These are phyloP conservation scores for Zostera marina DNA, from an alignment of 116 monocot species.

Conservation along the genomic window DNA sequence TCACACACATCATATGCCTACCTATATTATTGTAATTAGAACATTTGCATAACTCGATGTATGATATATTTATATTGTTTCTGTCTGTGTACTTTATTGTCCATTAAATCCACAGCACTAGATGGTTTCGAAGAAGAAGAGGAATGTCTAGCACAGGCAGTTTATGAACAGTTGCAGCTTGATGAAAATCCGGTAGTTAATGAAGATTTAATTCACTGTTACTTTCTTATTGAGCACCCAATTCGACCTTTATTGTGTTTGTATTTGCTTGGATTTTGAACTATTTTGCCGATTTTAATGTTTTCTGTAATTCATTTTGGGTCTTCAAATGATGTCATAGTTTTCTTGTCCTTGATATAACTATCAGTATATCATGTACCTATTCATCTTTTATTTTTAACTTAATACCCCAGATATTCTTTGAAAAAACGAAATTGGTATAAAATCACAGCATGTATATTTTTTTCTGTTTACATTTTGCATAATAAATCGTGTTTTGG, in stretches of 20 bases:
- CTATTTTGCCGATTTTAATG: no score
- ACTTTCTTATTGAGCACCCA: neutral
- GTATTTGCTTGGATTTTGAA: no score
- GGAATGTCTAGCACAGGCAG: constrained; percentile 54
- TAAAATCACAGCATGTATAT: neutral
- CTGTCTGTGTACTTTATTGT: neutral
- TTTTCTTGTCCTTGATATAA: no score
- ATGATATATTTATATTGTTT: neutral
- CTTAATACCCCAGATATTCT: no score
- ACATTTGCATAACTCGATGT: neutral
- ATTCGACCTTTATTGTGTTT: neutral
- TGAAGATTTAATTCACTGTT: neutral
- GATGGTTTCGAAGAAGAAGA: constrained; percentile 74
- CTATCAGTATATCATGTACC: no score
- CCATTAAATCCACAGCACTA: constrained; percentile 33
- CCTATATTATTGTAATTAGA: neutral
- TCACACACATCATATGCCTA: neutral
- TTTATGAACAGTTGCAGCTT: constrained; percentile 75
- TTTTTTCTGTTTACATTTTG: neutral
- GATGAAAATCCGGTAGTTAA: constrained; percentile 48
- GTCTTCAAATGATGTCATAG: no score
- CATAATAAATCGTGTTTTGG: neutral
- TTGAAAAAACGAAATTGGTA: no score
- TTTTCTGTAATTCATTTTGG: no score
- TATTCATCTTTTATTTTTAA: no score